Base-by-base conservation (phyloP, 371 early-diverging fungal genomes). In the Nosema granulosis region DNA sequence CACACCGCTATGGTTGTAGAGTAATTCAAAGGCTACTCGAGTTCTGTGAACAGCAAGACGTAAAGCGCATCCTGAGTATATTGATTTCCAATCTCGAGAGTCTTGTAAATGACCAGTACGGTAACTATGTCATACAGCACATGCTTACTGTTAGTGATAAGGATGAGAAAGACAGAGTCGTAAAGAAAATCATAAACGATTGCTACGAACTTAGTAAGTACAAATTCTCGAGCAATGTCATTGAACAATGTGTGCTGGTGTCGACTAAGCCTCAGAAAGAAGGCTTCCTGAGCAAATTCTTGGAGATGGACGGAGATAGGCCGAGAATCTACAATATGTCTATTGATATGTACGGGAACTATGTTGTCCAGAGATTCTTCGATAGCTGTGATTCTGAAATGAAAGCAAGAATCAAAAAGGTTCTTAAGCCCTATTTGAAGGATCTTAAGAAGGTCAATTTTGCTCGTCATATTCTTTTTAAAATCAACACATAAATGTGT, bases 1-100 rank as follows among this genome's bases (percentile, higher is more conserved):
- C 94, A 0, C 98, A 99, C 82, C 93, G 95, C 24, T 98, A 97
- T 82, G 99, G 99, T 6, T 99, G 99, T 84, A 90, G 99, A 34
- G 99, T 97, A 43, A 94, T 99, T 74, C 99, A 99, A 86, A 89
- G 97, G 26, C 92, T 97, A 88, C 95, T 99, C 89, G 98, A 97
- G 85, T 93, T 94, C 83, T 74, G 69, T 61, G 37, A 28, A 22
- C 58, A 76, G 49, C 34, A 54, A 31, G 74, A 77, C 13, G 65
- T 72, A n/a, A 50, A 59, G 13, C 62, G 49, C 16, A 78, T 84
- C 29, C 72, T 83, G 11, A 50, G 74, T 24, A 68, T 54, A 38
- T 83, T 85, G 13, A 77, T 85, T 84, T 88, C 89, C 37, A 93
- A 91, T 82, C 91, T 92, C 20, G 87, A 89, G 22, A 88, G 88